These are phyloP conservation scores for Thelonectria olida DNA, from an alignment of 2,329 filamentous ascomycete species.

Conservation along the genomic window DNA sequence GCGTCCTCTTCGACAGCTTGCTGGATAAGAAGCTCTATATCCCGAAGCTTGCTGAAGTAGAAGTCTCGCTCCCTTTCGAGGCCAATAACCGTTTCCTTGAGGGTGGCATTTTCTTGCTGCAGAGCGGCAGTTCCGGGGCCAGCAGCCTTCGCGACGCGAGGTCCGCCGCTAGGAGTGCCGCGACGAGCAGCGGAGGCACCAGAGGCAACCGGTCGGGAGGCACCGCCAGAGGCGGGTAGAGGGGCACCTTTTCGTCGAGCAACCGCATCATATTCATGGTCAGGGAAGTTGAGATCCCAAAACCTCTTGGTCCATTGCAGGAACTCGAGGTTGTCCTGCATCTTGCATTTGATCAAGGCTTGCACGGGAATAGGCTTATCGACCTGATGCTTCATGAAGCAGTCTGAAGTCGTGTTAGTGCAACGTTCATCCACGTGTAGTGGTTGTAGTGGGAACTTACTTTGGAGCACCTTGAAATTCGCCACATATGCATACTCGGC, in stretches of 20 bases:
- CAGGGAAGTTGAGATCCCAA: conserved; percentile 98
- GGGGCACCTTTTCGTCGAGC: conserved; percentile 82
- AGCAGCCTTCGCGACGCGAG: conserved; percentile 56
- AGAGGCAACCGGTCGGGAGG: conserved; percentile 60
- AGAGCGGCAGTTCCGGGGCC: conserved; percentile 76
- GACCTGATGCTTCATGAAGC: conserved; percentile 85
- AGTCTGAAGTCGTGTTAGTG: conserved; percentile 61
- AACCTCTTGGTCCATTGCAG: conserved; percentile 96
- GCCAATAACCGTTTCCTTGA: conserved; percentile 95
- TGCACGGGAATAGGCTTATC: conserved; percentile 92
- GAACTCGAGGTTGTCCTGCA: conserved; percentile 99
- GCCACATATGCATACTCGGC: conserved; percentile 97
- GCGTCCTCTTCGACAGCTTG: conserved; percentile 92
- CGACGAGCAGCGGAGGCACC: conserved; percentile 60
- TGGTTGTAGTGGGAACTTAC: conserved; percentile 60
- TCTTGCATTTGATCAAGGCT: conserved; percentile 94
- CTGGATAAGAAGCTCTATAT: conserved; percentile 95
- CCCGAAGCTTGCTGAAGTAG: conserved; percentile 98
- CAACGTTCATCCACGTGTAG: neutral
- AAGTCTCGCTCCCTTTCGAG: conserved; percentile 97
- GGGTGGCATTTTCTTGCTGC: conserved; percentile 83
- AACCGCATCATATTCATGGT: conserved; percentile 95
- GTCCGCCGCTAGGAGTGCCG: conserved; percentile 69
- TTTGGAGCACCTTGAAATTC: conserved; percentile 98
- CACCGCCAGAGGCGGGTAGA: conserved; percentile 61